These are phyloP conservation scores for Drechmeria coniospora DNA, from an alignment of 2,329 filamentous ascomycete genomes.

Conservation along the genomic window DNA sequence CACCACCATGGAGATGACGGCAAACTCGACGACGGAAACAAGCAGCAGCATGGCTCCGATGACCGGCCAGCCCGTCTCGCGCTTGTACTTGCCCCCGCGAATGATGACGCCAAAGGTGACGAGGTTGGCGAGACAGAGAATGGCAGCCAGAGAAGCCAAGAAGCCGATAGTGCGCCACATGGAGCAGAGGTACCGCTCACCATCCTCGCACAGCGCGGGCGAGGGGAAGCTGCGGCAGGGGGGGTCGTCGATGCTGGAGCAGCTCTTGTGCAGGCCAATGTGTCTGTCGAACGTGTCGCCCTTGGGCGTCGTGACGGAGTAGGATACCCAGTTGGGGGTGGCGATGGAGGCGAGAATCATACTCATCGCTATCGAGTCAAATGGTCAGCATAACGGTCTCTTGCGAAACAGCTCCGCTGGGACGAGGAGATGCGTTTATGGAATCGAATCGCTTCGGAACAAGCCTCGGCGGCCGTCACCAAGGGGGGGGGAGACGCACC, in stretches of 20 bases:
- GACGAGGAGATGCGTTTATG: too few species aligned
- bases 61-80: slow-evolving; percentile 72
- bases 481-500: slow-evolving; percentile 18
- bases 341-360: slow-evolving; percentile 57
- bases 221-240: slow-evolving; percentile 33
- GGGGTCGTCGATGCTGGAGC: slow-evolving; percentile 51
- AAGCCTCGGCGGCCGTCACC: too few species aligned
- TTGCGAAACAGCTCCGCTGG: too few species aligned
- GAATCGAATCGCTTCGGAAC: too few species aligned
- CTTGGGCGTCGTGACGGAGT: slow-evolving; percentile 33
- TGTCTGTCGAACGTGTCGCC: slow-evolving; percentile 36
- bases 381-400: slow-evolving; percentile 14
- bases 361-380: slow-evolving; percentile 38
- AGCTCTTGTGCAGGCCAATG: slow-evolving; percentile 70
- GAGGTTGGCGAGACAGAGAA: slow-evolving; percentile 69
- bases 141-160: slow-evolving; percentile 67
- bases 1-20: slow-evolving; percentile 73
- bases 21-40: slow-evolving; percentile 54
- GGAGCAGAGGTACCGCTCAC: slow-evolving; percentile 64
- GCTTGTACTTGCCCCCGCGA: slow-evolving; percentile 60
- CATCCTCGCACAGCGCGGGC: slow-evolving; percentile 17
- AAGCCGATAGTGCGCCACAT: slow-evolving; percentile 87
- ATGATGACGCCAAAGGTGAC: slow-evolving; percentile 67
- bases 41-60: slow-evolving; percentile 49
- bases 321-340: slow-evolving; percentile 57